Evolutionary conservation across 192 early-diverging fungal species (phyloP).

Genomic region (Podila verticillata): DNA sequence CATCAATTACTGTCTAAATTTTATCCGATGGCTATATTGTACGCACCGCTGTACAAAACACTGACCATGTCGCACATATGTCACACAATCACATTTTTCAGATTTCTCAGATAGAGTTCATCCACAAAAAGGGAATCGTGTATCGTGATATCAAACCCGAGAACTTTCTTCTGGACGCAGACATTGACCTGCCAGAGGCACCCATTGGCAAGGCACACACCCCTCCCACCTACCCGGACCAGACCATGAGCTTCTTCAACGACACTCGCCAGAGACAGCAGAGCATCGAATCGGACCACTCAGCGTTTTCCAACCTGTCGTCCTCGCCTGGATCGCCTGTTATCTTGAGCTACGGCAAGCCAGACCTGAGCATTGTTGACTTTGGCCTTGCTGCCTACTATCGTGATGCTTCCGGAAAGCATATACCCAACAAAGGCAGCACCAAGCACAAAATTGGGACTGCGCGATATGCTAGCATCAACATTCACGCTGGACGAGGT

Average conservation of each 20-base stretch:
- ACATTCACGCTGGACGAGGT: constrained; percentile 86
- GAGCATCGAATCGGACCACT: constrained; percentile 10
- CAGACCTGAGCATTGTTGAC: constrained; percentile 67
- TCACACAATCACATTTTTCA: constrained; percentile 10
- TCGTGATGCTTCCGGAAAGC: constrained; percentile 53
- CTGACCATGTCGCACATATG: neutral
- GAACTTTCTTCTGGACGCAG: constrained; percentile 66
- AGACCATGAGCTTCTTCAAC: constrained; percentile 35
- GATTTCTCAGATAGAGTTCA: constrained; percentile 56
- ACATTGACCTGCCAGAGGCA: constrained; percentile 33
- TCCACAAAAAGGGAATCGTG: constrained; percentile 67
- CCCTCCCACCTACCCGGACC: constrained; percentile 28
- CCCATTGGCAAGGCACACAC: constrained; percentile 21
- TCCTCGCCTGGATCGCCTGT: constrained; percentile 29
- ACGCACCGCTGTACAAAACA: no score
- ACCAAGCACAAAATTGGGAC: constrained; percentile 73
- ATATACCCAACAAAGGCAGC: constrained; percentile 52
- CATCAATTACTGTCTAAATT: neutral
- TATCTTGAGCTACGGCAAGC: constrained; percentile 51
- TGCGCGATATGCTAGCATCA: constrained; percentile 86
- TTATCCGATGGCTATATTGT: no score
- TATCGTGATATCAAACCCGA: constrained; percentile 74
- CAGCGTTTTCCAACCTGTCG: constrained; percentile 10
- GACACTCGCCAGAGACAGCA: constrained; percentile 22
- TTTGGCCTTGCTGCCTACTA: constrained; percentile 63